Conservation (phyloP, 2,329 filamentous ascomycete species). For the Trichothecium roseum region DNA sequence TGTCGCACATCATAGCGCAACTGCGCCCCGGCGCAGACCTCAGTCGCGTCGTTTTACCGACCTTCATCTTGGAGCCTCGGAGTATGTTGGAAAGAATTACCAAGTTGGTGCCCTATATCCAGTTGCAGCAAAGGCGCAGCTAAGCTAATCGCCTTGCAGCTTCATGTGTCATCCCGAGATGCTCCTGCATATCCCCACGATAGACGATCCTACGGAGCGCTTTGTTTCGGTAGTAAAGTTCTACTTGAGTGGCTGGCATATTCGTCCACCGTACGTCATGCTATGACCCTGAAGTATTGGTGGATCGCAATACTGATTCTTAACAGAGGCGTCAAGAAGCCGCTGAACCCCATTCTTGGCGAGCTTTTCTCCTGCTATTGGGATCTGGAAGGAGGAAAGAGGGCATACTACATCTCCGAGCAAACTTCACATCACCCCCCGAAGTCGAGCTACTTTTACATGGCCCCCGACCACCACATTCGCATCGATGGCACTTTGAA, state of each 20-base stretch:
- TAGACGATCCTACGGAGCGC: slow-evolving; percentile 80
- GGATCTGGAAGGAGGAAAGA: slow-evolving; percentile 76
- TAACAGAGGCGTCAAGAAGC: slow-evolving; percentile 88
- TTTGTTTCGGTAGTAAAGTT: slow-evolving; percentile 97
- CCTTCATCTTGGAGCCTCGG: slow-evolving; percentile 93
- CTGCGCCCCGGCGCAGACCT: slow-evolving; percentile 90
- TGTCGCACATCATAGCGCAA: slow-evolving; percentile 95
- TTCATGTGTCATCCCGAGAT: slow-evolving; percentile 99
- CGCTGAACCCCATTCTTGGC: slow-evolving; percentile 89
- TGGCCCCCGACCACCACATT: slow-evolving; percentile 88
- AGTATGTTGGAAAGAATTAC: slow-evolving; percentile 99
- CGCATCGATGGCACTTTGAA: slow-evolving; percentile 93
- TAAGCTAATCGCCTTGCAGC: slow-evolving; percentile 35
- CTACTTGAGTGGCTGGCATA: slow-evolving; percentile 97
- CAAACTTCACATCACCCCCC: slow-evolving; percentile 97
- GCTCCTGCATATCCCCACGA: slow-evolving; percentile 73
- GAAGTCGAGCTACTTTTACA: slow-evolving; percentile 98
- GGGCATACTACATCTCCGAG: slow-evolving; percentile 91
- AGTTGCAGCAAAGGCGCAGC: slow-evolving; percentile 3
- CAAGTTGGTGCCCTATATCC: slow-evolving; percentile 52
- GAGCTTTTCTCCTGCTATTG: slow-evolving; percentile 94
- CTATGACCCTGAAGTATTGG: slow-evolving; percentile 2
- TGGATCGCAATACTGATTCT: slow-evolving; percentile 11
- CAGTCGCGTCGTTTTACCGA: slow-evolving; percentile 87
- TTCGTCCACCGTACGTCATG: slow-evolving; percentile 75